These are phyloP conservation scores for Fimicolochytrium jonesii DNA, from an alignment of 192 early-diverging fungal species.

Conservation along the genomic window DNA sequence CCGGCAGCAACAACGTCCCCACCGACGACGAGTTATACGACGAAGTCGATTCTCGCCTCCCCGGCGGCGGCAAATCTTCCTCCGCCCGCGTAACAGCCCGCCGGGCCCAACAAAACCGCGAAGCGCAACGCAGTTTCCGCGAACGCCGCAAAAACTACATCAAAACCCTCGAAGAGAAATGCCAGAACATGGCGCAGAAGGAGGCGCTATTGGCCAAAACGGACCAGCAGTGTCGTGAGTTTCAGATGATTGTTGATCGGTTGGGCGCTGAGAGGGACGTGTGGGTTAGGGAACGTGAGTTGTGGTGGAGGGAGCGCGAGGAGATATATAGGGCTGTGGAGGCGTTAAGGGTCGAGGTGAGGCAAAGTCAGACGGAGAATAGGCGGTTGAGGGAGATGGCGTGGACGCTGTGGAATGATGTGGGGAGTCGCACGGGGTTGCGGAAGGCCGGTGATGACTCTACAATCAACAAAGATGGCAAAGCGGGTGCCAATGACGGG, in stretches of 20 bases:
- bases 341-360: conserved; percentile 11
- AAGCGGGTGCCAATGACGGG: too few species aligned
- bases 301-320: conserved; percentile 24
- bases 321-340: conserved; percentile 18
- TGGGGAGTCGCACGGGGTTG: conserved; percentile 9
- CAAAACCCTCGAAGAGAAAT: conserved; percentile 24
- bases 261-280: conserved; percentile 19
- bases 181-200: conserved; percentile 6
- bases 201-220: conserved; percentile 4
- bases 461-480: too few species aligned
- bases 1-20: too few species aligned
- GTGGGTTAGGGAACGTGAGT: conserved; percentile 17
- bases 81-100: conserved; percentile 33
- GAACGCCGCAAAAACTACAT: conserved; percentile 45
- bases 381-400: conserved; percentile 14
- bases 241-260: conserved; percentile 18
- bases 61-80: conserved; percentile 5
- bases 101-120: conserved; percentile 43
- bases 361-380: conserved; percentile 12
- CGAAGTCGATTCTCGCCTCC: conserved; percentile 5
- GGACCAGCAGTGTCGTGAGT: conserved; percentile 13
- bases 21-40: too few species aligned
- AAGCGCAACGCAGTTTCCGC: conserved; percentile 39
- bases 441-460: too few species aligned
- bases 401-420: conserved; percentile 25